Base-by-base conservation (phyloP, 2,329 filamentous ascomycete species). In the Arachnomyces sp. region DNA sequence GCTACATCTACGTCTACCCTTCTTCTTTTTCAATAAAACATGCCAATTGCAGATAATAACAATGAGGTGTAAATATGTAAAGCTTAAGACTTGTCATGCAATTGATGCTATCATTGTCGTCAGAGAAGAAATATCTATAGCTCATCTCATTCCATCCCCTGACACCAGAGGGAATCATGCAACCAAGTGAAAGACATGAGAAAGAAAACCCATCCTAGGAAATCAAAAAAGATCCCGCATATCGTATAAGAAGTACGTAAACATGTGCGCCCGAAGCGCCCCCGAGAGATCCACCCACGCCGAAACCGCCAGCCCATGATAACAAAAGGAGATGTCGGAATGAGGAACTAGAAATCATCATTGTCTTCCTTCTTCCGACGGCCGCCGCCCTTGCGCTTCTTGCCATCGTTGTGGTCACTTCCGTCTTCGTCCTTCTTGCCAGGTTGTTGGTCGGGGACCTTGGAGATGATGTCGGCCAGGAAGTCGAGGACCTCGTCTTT, bases 401-500 rank as follows among this genome's bases (percentile, higher is more conserved):
- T 49, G 52, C 53, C 54, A 56, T 68, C 59, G 48, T 66, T 69
- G n/a, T 63, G 62, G 40, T 71, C 69, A 39, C 61, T 66, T 18
- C 61, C 64, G 29, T 66, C 64, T 44, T 64, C 52, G 49, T 67
- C 66, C 30, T 58, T 56, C 28, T 54, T 49, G 31, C 52, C 48
- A 12, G 64, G 51, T 4, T 76, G 71, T 43, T 75, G 73, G 50
- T 85, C 81, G 2, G 77, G 83, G 0, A 95, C 82, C 58, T 90
- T 90, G 53, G 80, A 75, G 38, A 94, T 89, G 53, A 95, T 95
- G 38, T 96, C 89, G 44, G 79, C 74, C 45, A 98, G 66, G 54
- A 96, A 98, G 65, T 98, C 92, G 68, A 94, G 90, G 58, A 94
- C 87, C 49, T 92, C 86, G 57, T 94, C 86, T 17, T 80, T 82